Conservation (phyloP, 2,329 filamentous ascomycete genomes). For the Trichoderma lentiforme region DNA sequence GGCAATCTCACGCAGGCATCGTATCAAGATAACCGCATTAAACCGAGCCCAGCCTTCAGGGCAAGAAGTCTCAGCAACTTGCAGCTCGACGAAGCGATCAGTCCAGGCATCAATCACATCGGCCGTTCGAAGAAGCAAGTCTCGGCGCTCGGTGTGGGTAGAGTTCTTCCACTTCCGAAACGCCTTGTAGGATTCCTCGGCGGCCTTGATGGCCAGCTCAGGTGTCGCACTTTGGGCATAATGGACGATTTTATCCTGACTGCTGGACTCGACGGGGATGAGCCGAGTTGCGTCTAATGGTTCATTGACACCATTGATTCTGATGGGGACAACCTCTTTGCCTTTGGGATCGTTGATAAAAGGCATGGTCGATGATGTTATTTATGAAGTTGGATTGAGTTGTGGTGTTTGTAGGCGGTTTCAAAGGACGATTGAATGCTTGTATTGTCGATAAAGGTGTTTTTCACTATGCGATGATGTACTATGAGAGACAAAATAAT, state of each 20-base stretch:
- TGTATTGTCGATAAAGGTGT: not conserved
- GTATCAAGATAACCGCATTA: slow-evolving; percentile 35
- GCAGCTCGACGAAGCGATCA: slow-evolving; percentile 60
- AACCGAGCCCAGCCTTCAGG: slow-evolving; percentile 39
- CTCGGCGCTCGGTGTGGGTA: slow-evolving; percentile 58
- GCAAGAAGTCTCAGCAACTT: slow-evolving; percentile 49
- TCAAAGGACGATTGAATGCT: not conserved
- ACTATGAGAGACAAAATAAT: not conserved
- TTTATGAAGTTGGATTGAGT: not conserved
- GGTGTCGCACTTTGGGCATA: slow-evolving; percentile 42
- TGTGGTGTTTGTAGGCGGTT: not conserved
- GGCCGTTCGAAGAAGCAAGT: slow-evolving; percentile 67
- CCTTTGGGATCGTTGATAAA: slow-evolving; percentile 13
- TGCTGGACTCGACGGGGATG: slow-evolving; percentile 2
- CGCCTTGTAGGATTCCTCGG: slow-evolving; percentile 57
- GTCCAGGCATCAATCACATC: slow-evolving; percentile 58
- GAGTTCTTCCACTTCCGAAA: slow-evolving; percentile 66
- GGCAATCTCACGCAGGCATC: slow-evolving; percentile 42
- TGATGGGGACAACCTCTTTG: slow-evolving; percentile 9
- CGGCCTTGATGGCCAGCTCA: slow-evolving; percentile 51
- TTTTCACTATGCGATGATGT: not conserved
- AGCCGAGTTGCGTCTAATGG: not conserved
- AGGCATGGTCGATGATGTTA: not conserved
- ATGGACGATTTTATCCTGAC: not conserved
- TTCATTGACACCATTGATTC: not conserved